Evolutionary conservation across 2,329 filamentous ascomycete genomes (phyloP), one percentile per base, ranked within the genome.

Genomic region (Trichoderma hamatum): DNA sequence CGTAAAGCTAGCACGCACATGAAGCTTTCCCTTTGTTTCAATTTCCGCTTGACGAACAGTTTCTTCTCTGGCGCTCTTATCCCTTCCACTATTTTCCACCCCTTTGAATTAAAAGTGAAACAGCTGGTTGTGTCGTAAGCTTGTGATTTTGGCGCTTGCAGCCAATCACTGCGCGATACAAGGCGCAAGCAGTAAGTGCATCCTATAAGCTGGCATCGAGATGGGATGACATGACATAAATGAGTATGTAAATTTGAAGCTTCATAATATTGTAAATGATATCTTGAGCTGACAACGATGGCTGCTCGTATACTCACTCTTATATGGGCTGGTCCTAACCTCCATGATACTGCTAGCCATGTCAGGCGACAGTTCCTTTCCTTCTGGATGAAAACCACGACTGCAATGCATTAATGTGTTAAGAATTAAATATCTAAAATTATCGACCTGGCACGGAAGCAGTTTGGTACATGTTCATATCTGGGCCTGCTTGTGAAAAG

Each of bases 381-480:
- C 19, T 9, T 16, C 11, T n/a, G 24, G 19, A 9, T 21, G 28
- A 32, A 24, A 24, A 3, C 26, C 7, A 51, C 24, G 34, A 10
- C 59, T 51, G 59, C 11, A 54, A 43, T 54, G 6, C n/a, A 62
- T 43, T 54, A 28, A 61, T 43, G 4, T 10, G 39, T 10, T n/a
- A 21, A 61, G 13, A 34, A 54, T n/a, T 16, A 32, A 52, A 19
- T 39, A 58, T 61, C 26, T 54, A 68, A 24, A 46, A 49, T 65
- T 58, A 34, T 51, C 34, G 21, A 39, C 26, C 21, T 36, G 43
- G 43, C 36, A 59, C 43, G 52, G 21, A 58, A 67, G 24, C 39
- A 34, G 34, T 56, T 59, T 10, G 21, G 61, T 34, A 34, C 49
- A 39, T 54, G n/a, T 30, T 49, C 51, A 39, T 30, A n/a, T 30